Conservation (phyloP, 768 basidiomycete genomes). For the Boletus edulis region DNA sequence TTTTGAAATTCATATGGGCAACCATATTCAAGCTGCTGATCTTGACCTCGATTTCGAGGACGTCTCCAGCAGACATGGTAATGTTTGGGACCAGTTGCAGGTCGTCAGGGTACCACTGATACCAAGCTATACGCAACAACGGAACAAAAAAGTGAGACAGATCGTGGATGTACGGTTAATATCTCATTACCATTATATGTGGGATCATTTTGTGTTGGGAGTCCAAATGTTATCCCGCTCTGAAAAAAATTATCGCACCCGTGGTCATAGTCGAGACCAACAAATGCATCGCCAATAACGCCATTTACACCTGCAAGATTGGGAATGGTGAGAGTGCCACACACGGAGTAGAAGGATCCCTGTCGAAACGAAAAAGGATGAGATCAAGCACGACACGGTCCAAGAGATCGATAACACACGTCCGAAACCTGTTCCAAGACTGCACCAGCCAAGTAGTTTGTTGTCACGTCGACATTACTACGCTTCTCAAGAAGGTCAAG, state of each 20-base stretch:
- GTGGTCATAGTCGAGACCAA: no score
- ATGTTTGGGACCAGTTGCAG: background rate
- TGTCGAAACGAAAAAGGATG: background rate
- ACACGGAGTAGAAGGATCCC: conserved; percentile 3
- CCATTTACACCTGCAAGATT: background rate
- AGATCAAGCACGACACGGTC: background rate
- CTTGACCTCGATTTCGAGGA: conserved; percentile 5
- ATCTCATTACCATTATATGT: background rate
- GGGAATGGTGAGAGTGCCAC: conserved; percentile 1
- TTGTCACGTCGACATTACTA: background rate
- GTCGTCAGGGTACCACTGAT: background rate
- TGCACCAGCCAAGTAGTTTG: conserved; percentile 2
- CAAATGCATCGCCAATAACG: background rate
- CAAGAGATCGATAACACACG: background rate
- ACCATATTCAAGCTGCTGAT: no score
- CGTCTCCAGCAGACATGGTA: conserved; percentile 11
- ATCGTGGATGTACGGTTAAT: no score
- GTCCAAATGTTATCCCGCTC: conserved; percentile 1
- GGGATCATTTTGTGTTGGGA: background rate
- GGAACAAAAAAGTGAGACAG: background rate
- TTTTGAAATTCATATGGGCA: background rate
- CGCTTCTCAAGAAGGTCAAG: background rate
- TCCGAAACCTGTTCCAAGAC: background rate
- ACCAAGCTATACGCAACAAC: conserved; percentile 4
- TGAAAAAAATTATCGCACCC: no score